Evolutionary conservation across 2,329 filamentous ascomycete species (phyloP), one percentile per base, ranked within the genome.

Genomic region (Fusarium mundagurra): DNA sequence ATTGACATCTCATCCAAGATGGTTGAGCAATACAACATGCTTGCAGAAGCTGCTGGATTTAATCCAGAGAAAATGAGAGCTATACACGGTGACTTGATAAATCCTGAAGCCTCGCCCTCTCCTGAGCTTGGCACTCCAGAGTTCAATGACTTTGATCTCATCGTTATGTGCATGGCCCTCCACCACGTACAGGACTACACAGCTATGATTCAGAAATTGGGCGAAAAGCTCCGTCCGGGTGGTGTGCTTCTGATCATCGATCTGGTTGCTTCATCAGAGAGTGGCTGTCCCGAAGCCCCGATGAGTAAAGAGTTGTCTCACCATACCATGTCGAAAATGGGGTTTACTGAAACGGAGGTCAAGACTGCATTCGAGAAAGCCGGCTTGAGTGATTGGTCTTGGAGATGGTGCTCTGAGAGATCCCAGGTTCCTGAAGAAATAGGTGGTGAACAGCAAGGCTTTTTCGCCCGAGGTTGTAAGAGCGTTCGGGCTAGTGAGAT

Each of bases 1-100:
- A 38, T 59, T 17, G 57, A 59, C 14, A 59, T 59, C 33, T 59
- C 57, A 8, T 59, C 57, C 31, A 50, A 50, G 22, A 59, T 59
- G 57, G 43, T 50, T 14, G 57, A 59, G 11, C 57, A 59, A 24
- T 59, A 59, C 8, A 36, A 38, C 7, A 50, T 50, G 43, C 41
- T 59, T 16, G 20, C 24, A 10, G 31, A 59, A 36, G 13, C 16
- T 22, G 4, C 24, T 16, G 31, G 57, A 17, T 59, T 50, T 2
- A 7, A 3, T 16, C 1, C 16, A 1, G 18, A 31, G 1, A 50
- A 11, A 10, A 59, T 59, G 57, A 47, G 33, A 18, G 57, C 57
- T 1, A 16, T 50, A 50, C 20, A 50, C 7, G 57, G 43, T 3
- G 57, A 59, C 22, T 2, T 59, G 6, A 50, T 59, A 43, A 1